Evolutionary conservation across 2,329 filamentous ascomycete species (phyloP), one percentile per base, ranked within the genome.

Genomic region (Ceratocystis colombiana): DNA sequence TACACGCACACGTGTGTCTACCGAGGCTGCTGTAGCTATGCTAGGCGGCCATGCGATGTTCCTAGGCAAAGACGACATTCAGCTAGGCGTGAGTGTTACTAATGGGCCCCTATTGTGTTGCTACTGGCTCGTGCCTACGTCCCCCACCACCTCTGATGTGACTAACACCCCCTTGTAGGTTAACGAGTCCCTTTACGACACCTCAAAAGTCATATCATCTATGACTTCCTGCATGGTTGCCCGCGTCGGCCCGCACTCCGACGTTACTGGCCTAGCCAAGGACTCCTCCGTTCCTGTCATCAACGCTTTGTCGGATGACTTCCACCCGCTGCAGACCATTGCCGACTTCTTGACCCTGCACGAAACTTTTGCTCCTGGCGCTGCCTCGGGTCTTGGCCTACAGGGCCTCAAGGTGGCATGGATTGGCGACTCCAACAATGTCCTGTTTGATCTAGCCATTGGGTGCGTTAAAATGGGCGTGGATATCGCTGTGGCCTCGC

Each of bases 21-120:
- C 92, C 1, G 94, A 99, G 79, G 88, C 88, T 6, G 94, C 94
- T 12, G 86, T 96, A 46, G 84, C 88, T n/a, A 80, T 89, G 68
- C 83, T 99, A 80, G 91, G 92, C 46, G 94, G 93, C 0, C 88
- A 96, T 72, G 87, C 94, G 25, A 96, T 99, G 92, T 99, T 99
- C 74, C 77, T 99, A 67, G 91, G 92, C 72, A 94, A 92, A 74
- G 88, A 95, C 66, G 94, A 99, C 74, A 99, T 99, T 69, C 94
- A 99, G 76, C 81, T 99, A 22, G 94, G 94, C 64, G 94, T 89
- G 75, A 70, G 81, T 78, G 37, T 10, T 41, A 37, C 30, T 25
- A 10, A 28, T n/a, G 17, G 41, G 44, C 20, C 20, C 12, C 10
- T 41, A 41, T 41, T 41, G 37, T 12, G 37, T 15, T 41, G 37